phyloP scores from a whole-genome alignment of 768 basidiomycete genomes.

The Saitozyma sp. region DNA sequence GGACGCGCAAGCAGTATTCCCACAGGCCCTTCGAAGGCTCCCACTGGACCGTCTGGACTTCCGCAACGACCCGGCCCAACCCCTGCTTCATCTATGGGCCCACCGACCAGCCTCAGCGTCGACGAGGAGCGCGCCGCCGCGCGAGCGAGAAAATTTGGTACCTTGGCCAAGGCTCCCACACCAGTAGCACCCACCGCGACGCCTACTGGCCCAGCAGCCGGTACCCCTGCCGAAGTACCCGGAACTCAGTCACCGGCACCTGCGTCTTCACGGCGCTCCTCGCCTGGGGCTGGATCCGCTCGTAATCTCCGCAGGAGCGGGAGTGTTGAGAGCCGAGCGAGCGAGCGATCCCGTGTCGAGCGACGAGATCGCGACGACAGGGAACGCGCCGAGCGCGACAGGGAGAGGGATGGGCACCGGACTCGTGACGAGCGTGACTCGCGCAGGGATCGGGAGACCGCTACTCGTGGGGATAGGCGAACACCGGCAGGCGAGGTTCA shows the following conservation, averaged over 20 bases:
- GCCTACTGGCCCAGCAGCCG: not conserved
- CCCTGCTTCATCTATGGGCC: constrained; percentile 30
- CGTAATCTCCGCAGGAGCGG: not conserved
- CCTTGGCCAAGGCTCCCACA: constrained; percentile 5
- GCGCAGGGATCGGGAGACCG: not conserved
- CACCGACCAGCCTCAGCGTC: constrained; percentile 26
- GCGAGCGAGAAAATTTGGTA: constrained; percentile 41
- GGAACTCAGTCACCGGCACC: not conserved
- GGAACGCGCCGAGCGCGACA: constrained; percentile 3
- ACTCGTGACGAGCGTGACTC: not conserved
- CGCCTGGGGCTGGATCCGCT: not conserved
- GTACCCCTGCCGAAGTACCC: not conserved
- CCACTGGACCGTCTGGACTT: constrained; percentile 14
- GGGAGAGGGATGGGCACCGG: constrained; percentile 14
- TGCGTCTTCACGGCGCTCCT: not conserved
- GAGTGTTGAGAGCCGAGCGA: not conserved
- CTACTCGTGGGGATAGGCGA: not conserved
- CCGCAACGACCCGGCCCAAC: constrained; percentile 2
- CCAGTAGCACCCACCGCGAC: not conserved
- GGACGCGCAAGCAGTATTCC: constrained; percentile 5
- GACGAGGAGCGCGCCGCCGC: constrained; percentile 40
- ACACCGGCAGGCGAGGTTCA: constrained; percentile 8
- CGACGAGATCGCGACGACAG: constrained; percentile 20
- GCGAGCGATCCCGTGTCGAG: not conserved
- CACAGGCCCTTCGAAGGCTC: constrained; percentile 14